Percentiles rank a stretch among this genome's conserved stretches.
phyloP scores from a whole-genome alignment of 768 basidiomycete genomes.

The Xanthoconium stramineum region DNA sequence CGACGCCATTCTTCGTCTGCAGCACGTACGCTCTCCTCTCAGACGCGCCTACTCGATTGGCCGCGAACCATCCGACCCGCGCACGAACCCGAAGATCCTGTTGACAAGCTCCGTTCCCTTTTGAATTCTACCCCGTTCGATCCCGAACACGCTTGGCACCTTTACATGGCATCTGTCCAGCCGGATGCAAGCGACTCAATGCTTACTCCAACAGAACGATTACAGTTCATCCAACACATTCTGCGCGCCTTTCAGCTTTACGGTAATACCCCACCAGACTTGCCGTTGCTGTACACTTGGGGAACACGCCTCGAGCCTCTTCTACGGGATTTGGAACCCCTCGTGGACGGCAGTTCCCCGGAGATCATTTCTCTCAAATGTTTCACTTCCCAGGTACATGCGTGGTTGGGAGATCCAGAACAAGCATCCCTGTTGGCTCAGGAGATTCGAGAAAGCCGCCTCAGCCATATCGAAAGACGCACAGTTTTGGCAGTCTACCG shows the following conservation, averaged over 20 bases:
- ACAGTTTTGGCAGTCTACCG: conserved; percentile 34
- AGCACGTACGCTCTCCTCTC: conserved; percentile 14
- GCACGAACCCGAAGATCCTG: conserved; percentile 5
- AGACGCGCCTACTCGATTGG: conserved; percentile 7
- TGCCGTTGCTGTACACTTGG: conserved; percentile 31
- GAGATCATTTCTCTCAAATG: conserved; percentile 24
- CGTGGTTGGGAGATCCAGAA: conserved; percentile 37
- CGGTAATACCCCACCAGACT: conserved; percentile 14
- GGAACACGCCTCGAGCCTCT: conserved; percentile 36
- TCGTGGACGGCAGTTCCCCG: conserved; percentile 18
- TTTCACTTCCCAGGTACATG: conserved; percentile 31
- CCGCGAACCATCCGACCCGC: neutral
- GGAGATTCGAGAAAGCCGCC: conserved; percentile 20
- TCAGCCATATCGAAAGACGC: conserved; percentile 20
- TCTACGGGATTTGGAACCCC: conserved; percentile 28
- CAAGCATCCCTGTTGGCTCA: conserved; percentile 32
- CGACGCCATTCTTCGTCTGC: conserved; percentile 25
- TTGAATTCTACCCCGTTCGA: conserved; percentile 29
- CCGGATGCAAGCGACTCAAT: conserved; percentile 6
- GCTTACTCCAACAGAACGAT: conserved; percentile 23
- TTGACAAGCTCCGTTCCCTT: conserved; percentile 19
- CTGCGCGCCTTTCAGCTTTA: conserved; percentile 12
- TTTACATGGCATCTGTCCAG: conserved; percentile 28
- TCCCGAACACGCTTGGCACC: conserved; percentile 39
- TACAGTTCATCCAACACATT: conserved; percentile 28